Evolutionary conservation across 169 alveolate genomes (phyloP).

Genomic region (Plasmodium reichenowi): DNA sequence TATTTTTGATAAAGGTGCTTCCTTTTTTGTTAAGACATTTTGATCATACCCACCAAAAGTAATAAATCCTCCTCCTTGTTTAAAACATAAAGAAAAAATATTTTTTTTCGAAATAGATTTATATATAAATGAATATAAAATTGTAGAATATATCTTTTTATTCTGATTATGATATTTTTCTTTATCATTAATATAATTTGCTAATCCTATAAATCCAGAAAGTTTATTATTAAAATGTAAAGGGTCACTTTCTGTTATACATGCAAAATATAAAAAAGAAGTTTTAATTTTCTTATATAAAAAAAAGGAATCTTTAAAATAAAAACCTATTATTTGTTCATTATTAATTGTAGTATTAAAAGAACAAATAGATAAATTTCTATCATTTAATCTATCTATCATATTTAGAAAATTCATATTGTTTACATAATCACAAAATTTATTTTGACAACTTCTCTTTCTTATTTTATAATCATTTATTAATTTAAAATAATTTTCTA

Average conservation of each 20-base stretch:
- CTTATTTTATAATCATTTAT: constrained; percentile 22
- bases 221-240: constrained; percentile 24
- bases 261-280: constrained; percentile 24
- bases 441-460: constrained; percentile 33
- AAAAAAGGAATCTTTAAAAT: constrained; percentile 43
- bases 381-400: constrained; percentile 6
- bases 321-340: constrained; percentile 40
- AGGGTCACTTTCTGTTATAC: constrained; percentile 30
- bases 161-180: background rate
- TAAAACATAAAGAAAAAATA: constrained; percentile 38
- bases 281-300: background rate
- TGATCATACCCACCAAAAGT: constrained; percentile 48
- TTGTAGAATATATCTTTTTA: constrained; percentile 4
- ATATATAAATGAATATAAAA: constrained; percentile 19
- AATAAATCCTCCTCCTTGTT: constrained; percentile 33
- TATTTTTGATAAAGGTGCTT: background rate
- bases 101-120: constrained; percentile 41
- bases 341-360: constrained; percentile 12
- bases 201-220: constrained; percentile 63
- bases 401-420: constrained; percentile 45
- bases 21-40: constrained; percentile 7
- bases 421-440: constrained; percentile 58
- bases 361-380: constrained; percentile 48
- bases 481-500: constrained; percentile 16
- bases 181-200: background rate